phyloP scores from a whole-genome alignment of 495 filamentous ascomycete species.

The Hyaloscypha variabilis region DNA sequence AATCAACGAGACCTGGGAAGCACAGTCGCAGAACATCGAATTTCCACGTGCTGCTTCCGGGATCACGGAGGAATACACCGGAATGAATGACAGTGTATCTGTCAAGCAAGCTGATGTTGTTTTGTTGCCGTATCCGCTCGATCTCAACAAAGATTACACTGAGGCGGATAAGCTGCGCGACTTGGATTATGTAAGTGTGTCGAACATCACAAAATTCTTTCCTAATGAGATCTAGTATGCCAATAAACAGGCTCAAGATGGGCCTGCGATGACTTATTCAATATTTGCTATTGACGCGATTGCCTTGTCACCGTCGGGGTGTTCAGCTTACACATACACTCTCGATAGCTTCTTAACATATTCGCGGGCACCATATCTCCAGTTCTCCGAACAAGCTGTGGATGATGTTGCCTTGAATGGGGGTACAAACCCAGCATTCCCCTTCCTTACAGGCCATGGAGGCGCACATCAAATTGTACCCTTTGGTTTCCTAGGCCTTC shows the following conservation, averaged over 20 bases:
- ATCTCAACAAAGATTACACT: constrained; percentile 57
- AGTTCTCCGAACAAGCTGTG: constrained; percentile 70
- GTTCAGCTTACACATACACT: constrained; percentile 57
- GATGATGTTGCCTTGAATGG: constrained; percentile 67
- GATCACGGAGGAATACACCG: constrained; percentile 69
- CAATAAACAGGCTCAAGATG: constrained; percentile 55
- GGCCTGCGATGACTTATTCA: constrained; percentile 65
- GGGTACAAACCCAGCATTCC: constrained; percentile 59
- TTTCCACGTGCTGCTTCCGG: constrained; percentile 42
- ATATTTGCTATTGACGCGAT: constrained; percentile 58
- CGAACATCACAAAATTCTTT: neutral
- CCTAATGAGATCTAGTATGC: constrained; percentile 44
- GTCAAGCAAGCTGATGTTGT: constrained; percentile 66
- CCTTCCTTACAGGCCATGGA: constrained; percentile 62
- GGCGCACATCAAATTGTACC: constrained; percentile 56
- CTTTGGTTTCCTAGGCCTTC: constrained; percentile 57
- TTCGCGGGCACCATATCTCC: constrained; percentile 56
- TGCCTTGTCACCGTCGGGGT: constrained; percentile 54
- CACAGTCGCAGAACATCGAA: constrained; percentile 36
- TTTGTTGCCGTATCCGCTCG: constrained; percentile 56
- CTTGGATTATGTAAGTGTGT: constrained; percentile 47
- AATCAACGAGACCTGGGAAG: constrained; percentile 41
- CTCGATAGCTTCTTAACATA: constrained; percentile 55
- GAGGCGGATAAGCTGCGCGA: constrained; percentile 50
- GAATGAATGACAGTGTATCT: constrained; percentile 56